Percentiles rank a stretch among this genome's conserved stretches.
These are phyloP conservation scores for Trichoderma breve DNA, from an alignment of 2,329 filamentous ascomycete species.

Conservation along the genomic window DNA sequence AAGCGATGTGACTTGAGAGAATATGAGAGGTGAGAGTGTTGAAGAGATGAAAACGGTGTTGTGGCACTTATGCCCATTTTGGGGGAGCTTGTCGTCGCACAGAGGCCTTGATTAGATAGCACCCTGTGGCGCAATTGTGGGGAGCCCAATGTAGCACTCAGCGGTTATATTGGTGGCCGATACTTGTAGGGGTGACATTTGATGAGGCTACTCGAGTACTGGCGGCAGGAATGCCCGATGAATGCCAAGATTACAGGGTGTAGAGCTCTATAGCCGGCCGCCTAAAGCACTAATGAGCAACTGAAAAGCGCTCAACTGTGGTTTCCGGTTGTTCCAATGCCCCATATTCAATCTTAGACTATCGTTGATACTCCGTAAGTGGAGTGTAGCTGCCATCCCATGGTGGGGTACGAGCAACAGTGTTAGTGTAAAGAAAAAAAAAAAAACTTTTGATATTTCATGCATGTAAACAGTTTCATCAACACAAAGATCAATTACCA, in stretches of 20 bases:
- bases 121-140: neutral
- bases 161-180: neutral
- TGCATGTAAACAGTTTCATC: neutral
- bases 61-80: constrained; percentile 9
- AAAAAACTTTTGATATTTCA: neutral
- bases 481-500: neutral
- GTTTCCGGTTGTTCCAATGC: neutral
- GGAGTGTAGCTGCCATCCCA: neutral
- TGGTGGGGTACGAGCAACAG: constrained; percentile 22
- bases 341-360: neutral
- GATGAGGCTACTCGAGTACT: neutral
- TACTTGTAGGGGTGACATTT: neutral
- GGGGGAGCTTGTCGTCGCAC: neutral
- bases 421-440: neutral
- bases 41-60: constrained; percentile 3
- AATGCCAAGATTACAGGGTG: neutral
- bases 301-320: neutral
- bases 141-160: neutral
- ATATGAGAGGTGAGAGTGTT: neutral
- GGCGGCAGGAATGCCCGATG: neutral
- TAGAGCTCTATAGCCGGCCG: neutral
- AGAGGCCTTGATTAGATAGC: neutral
- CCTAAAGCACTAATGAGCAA: neutral
- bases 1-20: neutral
- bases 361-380: neutral